Percentiles rank a stretch among this genome's conserved stretches.
These are phyloP conservation scores for Mimosa bimucronata DNA, from an alignment of 306 rosid genomes.

Conservation along the genomic window DNA sequence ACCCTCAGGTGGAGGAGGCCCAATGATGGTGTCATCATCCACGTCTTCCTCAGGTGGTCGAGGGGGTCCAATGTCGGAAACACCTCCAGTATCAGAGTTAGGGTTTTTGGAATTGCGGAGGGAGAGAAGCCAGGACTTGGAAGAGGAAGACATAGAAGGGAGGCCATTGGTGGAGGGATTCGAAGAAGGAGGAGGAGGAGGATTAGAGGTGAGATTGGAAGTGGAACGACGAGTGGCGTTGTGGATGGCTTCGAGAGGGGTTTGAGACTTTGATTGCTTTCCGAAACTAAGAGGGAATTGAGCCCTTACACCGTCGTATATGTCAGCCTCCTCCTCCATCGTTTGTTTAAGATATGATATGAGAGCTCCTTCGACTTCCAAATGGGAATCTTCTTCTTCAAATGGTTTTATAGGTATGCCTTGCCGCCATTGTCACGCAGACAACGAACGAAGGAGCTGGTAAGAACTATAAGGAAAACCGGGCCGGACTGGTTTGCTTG, in stretches of 20 bases:
- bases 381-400: too few relatives aligned
- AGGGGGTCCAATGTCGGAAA: slow-evolving; percentile 41
- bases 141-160: slow-evolving; percentile 77
- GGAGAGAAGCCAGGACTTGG: slow-evolving; percentile 70
- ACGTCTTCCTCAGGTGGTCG: slow-evolving; percentile 47
- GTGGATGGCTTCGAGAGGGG: slow-evolving; percentile 85
- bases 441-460: not conserved
- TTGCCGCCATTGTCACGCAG: not conserved
- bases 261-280: slow-evolving; percentile 82
- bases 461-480: too few relatives aligned
- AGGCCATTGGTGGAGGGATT: slow-evolving; percentile 34
- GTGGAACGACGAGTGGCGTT: slow-evolving; percentile 72
- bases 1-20: slow-evolving; percentile 59
- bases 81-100: slow-evolving; percentile 33
- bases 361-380: not conserved
- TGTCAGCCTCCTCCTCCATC: slow-evolving; percentile 77
- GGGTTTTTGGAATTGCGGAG: slow-evolving; percentile 60
- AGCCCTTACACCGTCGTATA: slow-evolving; percentile 74
- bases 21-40: slow-evolving; percentile 51
- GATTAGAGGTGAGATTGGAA: slow-evolving; percentile 35
- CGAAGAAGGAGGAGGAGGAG: slow-evolving; percentile 25
- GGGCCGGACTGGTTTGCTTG: too few relatives aligned
- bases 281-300: slow-evolving; percentile 86
- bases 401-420: slow-evolving; percentile 1
- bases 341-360: not conserved